Evolutionary conservation across 2,329 filamentous ascomycete genomes (phyloP).

Genomic region (Hypoxylon sp.): DNA sequence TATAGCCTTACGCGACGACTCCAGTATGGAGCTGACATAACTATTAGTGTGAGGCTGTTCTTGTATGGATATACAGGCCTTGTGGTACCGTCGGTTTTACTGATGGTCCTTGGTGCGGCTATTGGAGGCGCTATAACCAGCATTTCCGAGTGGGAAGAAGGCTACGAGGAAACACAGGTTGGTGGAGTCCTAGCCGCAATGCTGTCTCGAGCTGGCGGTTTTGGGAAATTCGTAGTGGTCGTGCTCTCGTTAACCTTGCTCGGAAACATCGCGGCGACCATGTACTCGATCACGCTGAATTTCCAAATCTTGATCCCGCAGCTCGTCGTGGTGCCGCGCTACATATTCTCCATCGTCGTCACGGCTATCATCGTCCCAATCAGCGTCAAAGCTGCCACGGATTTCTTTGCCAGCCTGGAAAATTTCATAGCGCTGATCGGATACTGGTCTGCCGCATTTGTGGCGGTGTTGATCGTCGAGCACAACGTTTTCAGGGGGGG

Average conservation of each 20-base stretch:
- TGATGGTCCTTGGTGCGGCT: constrained; percentile 74
- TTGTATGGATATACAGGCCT: constrained; percentile 69
- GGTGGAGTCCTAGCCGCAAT: constrained; percentile 71
- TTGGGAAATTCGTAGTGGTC: constrained; percentile 72
- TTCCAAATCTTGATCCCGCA: constrained; percentile 71
- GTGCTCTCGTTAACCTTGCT: constrained; percentile 68
- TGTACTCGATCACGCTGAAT: constrained; percentile 73
- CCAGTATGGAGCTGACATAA: constrained; percentile 24
- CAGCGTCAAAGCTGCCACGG: constrained; percentile 64
- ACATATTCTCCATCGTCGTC: constrained; percentile 67
- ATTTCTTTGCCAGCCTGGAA: constrained; percentile 68
- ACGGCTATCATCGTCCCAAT: constrained; percentile 71
- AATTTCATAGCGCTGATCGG: constrained; percentile 69
- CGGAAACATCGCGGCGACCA: constrained; percentile 69
- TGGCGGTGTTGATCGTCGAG: constrained; percentile 60
- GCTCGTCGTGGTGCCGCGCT: constrained; percentile 66
- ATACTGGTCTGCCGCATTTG: constrained; percentile 69
- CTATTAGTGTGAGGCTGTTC: constrained; percentile 57
- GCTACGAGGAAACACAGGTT: constrained; percentile 64
- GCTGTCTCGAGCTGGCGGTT: constrained; percentile 67
- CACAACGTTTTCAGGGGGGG: constrained; percentile 54
- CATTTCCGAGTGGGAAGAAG: constrained; percentile 64
- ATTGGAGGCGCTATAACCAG: constrained; percentile 70
- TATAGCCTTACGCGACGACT: not conserved
- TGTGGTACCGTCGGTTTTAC: constrained; percentile 64